Evolutionary conservation across 177 flowering plant genomes (phyloP), one percentile per base, ranked within the genome.

Genomic region (Vitis hybrid): DNA sequence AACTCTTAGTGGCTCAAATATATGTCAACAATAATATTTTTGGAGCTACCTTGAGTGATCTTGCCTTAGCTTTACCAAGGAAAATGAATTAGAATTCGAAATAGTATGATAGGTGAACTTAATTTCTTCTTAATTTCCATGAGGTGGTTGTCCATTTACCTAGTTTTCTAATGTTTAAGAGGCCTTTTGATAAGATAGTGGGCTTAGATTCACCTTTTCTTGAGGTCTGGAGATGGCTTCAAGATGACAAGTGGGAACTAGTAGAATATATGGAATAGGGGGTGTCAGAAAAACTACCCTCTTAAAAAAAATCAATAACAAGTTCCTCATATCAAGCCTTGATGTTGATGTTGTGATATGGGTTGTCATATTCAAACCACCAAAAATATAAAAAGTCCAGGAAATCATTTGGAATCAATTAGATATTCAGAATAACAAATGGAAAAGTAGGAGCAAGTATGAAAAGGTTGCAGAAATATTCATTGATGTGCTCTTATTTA

Each of bases 401-500:
- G 71, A 70, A 10, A 62, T 15, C 15, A 72, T 76, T 18, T 13
- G 69, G n/a, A 13, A 68, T 49, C 22, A 50, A 8, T 19, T 63
- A 12, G 14, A 60, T 12, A 14, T 70, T 16, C 4, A 19, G 16
- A 73, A 61, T 52, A 19, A 51, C 1, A n/a, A 5, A 8, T 76
- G 75, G 79, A 59, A 52, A 14, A 6, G 5, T 1, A 55, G 56
- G n/a, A 63, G 31, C 22, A 20, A 13, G 4, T 52, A 22, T 13
- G 66, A 68, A 14, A 73, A 54, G 68, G 74, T 63, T 31, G 20
- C 14, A 2, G 26, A 60, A 13, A 62, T 73, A 3, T 39, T 31
- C 57, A 31, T 79, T 79, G 22, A 20, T 61, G 73, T 61, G 49
- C 11, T 76, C 34, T 10, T 79, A 13, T 29, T 77, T n/a, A 80